phyloP scores from a whole-genome alignment of 108 stramenopile genomes.

The Skeletonema menzelii region DNA sequence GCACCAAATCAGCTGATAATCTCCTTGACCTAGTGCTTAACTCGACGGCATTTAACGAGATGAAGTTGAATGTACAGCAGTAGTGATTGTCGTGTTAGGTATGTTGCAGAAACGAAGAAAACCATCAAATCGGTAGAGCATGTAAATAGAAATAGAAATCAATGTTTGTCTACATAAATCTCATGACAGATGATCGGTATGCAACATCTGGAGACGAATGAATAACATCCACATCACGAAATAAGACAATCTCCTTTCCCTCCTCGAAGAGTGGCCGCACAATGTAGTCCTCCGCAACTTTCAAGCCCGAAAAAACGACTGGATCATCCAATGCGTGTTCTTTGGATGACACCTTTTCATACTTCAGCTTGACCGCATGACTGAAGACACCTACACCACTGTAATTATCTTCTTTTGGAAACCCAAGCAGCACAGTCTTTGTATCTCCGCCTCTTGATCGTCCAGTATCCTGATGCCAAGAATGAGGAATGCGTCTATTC shows the following conservation, averaged over 20 bases:
- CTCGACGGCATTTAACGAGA: conserved; percentile 15
- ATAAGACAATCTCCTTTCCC: conserved; percentile 68
- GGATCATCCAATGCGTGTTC: conserved; percentile 63
- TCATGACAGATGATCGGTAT: conserved; percentile 71
- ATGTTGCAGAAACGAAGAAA: background rate
- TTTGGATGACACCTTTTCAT: conserved; percentile 43
- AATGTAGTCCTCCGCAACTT: conserved; percentile 57
- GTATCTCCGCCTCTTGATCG: conserved; percentile 35
- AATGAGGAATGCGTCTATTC: conserved; percentile 60
- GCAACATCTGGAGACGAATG: conserved; percentile 83
- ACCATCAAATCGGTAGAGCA: background rate
- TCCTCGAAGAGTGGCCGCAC: conserved; percentile 58
- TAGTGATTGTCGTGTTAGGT: background rate
- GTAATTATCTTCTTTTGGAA: conserved; percentile 67
- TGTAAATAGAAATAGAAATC: background rate
- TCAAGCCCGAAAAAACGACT: conserved; percentile 52
- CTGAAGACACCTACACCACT: conserved; percentile 70
- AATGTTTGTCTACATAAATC: conserved; percentile 71
- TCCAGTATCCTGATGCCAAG: conserved; percentile 78
- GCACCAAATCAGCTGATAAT: conserved; percentile 35
- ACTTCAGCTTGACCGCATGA: conserved; percentile 59
- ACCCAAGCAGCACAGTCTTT: conserved; percentile 75
- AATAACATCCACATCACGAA: conserved; percentile 70
- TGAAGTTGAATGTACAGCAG: conserved; percentile 17
- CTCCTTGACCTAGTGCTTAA: conserved; percentile 31